Evolutionary conservation across 371 early-diverging fungal species (phyloP).

Genomic region (Mucor mucedo): DNA sequence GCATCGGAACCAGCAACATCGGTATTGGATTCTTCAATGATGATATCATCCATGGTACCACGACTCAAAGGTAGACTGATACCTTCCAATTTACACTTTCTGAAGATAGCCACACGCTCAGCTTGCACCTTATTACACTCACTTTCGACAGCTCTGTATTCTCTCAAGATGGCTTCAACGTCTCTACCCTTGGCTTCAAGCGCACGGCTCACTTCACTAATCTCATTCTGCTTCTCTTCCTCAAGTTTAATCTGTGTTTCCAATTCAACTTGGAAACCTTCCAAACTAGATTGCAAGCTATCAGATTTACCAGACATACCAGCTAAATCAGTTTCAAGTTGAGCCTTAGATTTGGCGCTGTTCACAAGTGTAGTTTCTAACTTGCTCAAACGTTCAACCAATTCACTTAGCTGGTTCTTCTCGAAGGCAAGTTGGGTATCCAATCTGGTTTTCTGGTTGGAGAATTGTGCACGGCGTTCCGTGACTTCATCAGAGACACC

Average conservation of each 20-base stretch:
- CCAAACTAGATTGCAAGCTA: slow-evolving; percentile 36
- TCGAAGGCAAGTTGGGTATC: slow-evolving; percentile 82
- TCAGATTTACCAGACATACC: slow-evolving; percentile 49
- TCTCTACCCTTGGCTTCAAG: slow-evolving; percentile 66
- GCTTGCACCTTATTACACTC: slow-evolving; percentile 77
- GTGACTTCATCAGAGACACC: slow-evolving; percentile 71
- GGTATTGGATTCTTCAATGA: slow-evolving; percentile 63
- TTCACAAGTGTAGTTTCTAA: slow-evolving; percentile 45
- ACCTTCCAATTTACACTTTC: slow-evolving; percentile 91
- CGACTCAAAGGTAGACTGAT: slow-evolving; percentile 80
- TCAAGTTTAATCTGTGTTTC: slow-evolving; percentile 42
- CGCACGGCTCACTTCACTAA: slow-evolving; percentile 64
- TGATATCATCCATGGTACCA: slow-evolving; percentile 73
- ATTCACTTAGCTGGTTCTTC: slow-evolving; percentile 70
- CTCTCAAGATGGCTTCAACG: slow-evolving; percentile 71
- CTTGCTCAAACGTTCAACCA: slow-evolving; percentile 61
- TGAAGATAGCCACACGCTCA: slow-evolving; percentile 79
- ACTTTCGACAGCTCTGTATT: slow-evolving; percentile 68
- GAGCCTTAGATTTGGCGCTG: slow-evolving; percentile 38
- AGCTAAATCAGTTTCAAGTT: slow-evolving; percentile 41
- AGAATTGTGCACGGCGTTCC: slow-evolving; percentile 76
- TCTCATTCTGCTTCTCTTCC: slow-evolving; percentile 59
- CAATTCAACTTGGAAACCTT: slow-evolving; percentile 43
- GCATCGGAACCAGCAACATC: not conserved
- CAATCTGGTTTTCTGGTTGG: slow-evolving; percentile 76